Evolutionary conservation across 2,329 filamentous ascomycete genomes (phyloP), one percentile per base, ranked within the genome.

Genomic region (Hypomyces perniciosus): DNA sequence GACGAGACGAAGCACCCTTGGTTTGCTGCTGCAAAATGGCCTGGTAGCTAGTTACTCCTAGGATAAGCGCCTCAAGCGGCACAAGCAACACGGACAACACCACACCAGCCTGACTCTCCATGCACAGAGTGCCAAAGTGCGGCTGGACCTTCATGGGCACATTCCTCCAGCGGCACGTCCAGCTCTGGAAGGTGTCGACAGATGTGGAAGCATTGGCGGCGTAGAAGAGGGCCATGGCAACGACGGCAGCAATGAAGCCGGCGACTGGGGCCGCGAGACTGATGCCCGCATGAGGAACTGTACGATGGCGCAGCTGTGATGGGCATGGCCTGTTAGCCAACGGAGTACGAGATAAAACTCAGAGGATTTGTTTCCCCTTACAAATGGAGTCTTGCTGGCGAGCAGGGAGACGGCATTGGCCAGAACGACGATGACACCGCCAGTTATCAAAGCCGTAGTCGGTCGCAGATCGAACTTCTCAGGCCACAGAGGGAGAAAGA

Each of bases 141-240:
- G 82, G 80, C 54, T 73, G 65, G 34, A 68, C 61, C 12, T 60
- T 58, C 78, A 84, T 82, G 53, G 66, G 63, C n/a, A 83, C 67
- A 26, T 69, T 59, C 7, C 68, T 65, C 81, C 81, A 85, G 55
- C 79, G 78, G 64, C 81, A 85, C 38, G 74, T 78, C 81, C 81
- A 85, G 64, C 78, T 81, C 60, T 83, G 71, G 8, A 84, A 65
- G 6, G 78, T 80, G 61, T 81, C 78, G 52, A 69, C 67, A 7
- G 69, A 71, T 10, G 65, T 66, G 4, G 80, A 83, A 13, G 72
- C 64, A 57, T 82, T 78, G 63, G 79, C 71, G 49, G 70, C 71
- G 60, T 82, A 84, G 63, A 79, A 82, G 64, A 84, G 74, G 46
- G 72, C 67, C 60, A 81, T 76, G 54, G 75, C 73, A 50, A 82